Conservation (phyloP, 2,329 filamentous ascomycete genomes). For the Thelonectria blattea region DNA sequence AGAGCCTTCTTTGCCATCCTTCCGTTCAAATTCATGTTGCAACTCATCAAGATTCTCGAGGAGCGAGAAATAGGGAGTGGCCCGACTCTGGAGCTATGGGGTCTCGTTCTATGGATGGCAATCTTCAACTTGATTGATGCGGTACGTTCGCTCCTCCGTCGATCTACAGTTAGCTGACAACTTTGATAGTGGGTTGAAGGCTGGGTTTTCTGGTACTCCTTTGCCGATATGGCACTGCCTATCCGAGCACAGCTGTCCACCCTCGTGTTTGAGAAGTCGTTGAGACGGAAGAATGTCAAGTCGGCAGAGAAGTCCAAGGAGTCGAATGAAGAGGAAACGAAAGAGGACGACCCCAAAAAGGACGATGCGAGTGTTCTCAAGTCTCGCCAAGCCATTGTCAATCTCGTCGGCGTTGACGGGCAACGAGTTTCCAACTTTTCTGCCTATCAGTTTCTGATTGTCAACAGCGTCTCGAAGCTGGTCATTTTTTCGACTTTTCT, state of each 20-base stretch:
- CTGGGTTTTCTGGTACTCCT: conserved; percentile 71
- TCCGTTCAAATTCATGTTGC: conserved; percentile 72
- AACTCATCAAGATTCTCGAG: conserved; percentile 71
- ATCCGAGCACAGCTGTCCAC: conserved; percentile 73
- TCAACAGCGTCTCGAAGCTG: conserved; percentile 67
- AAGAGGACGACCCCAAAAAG: conserved; percentile 50
- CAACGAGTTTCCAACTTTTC: conserved; percentile 72
- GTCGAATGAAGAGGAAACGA: conserved; percentile 41
- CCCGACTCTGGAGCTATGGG: conserved; percentile 63
- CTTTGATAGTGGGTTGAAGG: conserved; percentile 62
- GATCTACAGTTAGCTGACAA: not conserved
- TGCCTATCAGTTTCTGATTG: conserved; percentile 70
- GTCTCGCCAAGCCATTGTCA: conserved; percentile 74
- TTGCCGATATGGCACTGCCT: conserved; percentile 67
- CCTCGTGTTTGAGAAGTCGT: conserved; percentile 77
- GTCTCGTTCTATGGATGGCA: conserved; percentile 71
- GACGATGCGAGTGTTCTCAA: conserved; percentile 48
- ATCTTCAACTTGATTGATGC: conserved; percentile 62
- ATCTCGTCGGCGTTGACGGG: conserved; percentile 78
- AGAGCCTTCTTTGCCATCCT: conserved; percentile 67
- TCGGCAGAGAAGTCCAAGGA: conserved; percentile 57
- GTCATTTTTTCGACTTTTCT: conserved; percentile 71
- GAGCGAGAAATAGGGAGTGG: conserved; percentile 51
- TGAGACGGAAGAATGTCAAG: conserved; percentile 79
- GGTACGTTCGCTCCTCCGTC: conserved; percentile 30